These are phyloP conservation scores for Crucibulum laeve DNA, from an alignment of 768 basidiomycete species.

Conservation along the genomic window DNA sequence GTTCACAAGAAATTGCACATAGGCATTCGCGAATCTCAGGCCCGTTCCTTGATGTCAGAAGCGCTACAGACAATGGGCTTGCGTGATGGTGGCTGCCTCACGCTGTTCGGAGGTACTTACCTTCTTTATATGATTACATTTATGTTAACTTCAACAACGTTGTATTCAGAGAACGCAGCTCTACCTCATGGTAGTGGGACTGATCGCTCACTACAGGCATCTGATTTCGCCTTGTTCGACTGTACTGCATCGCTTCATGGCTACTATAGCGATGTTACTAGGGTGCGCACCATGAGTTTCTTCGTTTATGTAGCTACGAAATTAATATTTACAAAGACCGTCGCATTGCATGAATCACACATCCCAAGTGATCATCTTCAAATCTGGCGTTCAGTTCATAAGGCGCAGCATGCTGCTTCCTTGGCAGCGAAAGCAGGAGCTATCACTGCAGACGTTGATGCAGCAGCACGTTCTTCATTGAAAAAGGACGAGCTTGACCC, in stretches of 20 bases:
- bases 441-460: conserved; percentile 53
- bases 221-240: conserved; percentile 76
- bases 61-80: conserved; percentile 61
- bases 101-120: conserved; percentile 73
- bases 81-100: conserved; percentile 51
- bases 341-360: conserved; percentile 53
- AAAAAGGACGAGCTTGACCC: conserved; percentile 34
- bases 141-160: conserved; percentile 2
- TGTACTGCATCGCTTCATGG: conserved; percentile 67
- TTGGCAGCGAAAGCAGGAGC: conserved; percentile 40
- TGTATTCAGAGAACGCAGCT: conserved; percentile 71
- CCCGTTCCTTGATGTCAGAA: conserved; percentile 47
- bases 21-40: conserved; percentile 76
- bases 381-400: conserved; percentile 63
- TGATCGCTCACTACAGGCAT: conserved; percentile 48
- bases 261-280: conserved; percentile 75
- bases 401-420: conserved; percentile 59
- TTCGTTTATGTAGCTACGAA: neutral
- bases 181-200: conserved; percentile 81
- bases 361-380: conserved; percentile 48
- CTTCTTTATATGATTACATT: neutral
- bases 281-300: conserved; percentile 54
- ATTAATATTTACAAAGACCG: conserved; percentile 38
- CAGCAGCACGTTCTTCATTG: conserved; percentile 53
- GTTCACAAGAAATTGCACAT: conserved; percentile 57